Evolutionary conservation across 2,329 filamentous ascomycete species (phyloP), one percentile per base, ranked within the genome.

Genomic region (Sarocladiaceae sp.): DNA sequence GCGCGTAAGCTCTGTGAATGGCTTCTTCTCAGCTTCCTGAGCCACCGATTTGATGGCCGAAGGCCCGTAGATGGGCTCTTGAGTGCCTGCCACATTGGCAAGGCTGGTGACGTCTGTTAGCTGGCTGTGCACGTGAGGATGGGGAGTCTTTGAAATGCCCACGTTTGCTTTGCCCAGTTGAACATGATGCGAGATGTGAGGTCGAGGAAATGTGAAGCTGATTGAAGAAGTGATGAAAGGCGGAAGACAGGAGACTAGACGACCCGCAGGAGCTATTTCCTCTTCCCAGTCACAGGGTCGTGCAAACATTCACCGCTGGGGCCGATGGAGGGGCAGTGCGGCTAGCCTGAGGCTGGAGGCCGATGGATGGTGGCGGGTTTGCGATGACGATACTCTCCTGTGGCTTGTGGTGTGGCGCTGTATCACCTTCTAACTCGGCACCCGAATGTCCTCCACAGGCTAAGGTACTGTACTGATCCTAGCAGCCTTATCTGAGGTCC

Each of bases 131-230:
- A 18, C 34, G 29, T 12, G 34, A 27, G 15, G 18, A 41, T 10
- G 13, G 4, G 6, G 23, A 39, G 44, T 19, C 23, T 44, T 32
- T 46, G 40, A 33, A 43, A 39, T 46, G 41, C 86, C 68, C 74
- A 93, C 88, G 85, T 82, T 68, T 91, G 85, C 71, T 95, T 93
- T 57, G 89, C 83, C 89, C 89, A 96, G 74, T 88, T 93, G 74
- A 95, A 90, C 83, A 88, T 93, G 66, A 60, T 76, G 37, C 12
- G 20, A 7, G 23, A 7, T 18, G 12, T 29, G 6, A 15, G n/a
- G n/a, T n/a, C 24, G 10, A 44, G n/a, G 13, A 19, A 9, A 18
- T 40, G 16, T 13, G 29, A 24, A 9, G n/a, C 9, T 16, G 12
- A 26, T 21, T 24, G 13, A 21, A 19, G 24, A 20, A 32, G 29